Evolutionary conservation across 352 stramenopile species (phyloP), one percentile per base, ranked within the genome.

Genomic region (Globisporangium acanthophoron): DNA sequence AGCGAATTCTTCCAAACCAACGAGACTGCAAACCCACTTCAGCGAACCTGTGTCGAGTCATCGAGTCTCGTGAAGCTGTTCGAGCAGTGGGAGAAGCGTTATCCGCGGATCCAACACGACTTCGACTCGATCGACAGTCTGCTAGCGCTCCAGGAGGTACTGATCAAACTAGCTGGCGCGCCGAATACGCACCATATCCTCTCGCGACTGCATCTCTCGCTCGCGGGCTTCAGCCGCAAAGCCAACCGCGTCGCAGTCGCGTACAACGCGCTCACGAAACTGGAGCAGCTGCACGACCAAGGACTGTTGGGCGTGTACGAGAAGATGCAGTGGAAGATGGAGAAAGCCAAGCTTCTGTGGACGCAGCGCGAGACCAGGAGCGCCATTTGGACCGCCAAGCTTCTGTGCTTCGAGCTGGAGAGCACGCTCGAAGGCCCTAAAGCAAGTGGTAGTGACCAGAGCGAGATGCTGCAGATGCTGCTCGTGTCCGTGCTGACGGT

Each of bases 291-390:
- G 12, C 13, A 86, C 18, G 54, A 70, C 9, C 43, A 55, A 29
- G 71, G 67, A 0, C 51, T 63, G 0, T 52, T 94, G 13, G 45
- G 52, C 21, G 52, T 78, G n/a, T 53, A 73, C 33, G 71, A 89
- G 12, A 59, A 62, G 47, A 73, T 87, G 29, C 52, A 80, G 52
- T 92, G 80, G 77, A 76, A 81, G 27, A 79, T 92, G 61, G 73
- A 94, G 56, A 87, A 87, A 29, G 79, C 84, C 2, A 90, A 91
- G 57, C 57, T 94, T 13, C 59, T 92, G 11, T 96, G 84, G 81
- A 81, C 64, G n/a, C 76, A 92, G 29, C 69, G 75, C 15, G 86
- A 96, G 53, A 63, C 66, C 18, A 69, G 79, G 3, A 91, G 82
- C 67, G 84, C 84, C 13, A 87, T 96, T 35, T 88, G 71, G 74